Evolutionary conservation across 176 grass and related monocot genomes (phyloP), one percentile per base, ranked within the genome.

Genomic region (Pontederia paniculata): DNA sequence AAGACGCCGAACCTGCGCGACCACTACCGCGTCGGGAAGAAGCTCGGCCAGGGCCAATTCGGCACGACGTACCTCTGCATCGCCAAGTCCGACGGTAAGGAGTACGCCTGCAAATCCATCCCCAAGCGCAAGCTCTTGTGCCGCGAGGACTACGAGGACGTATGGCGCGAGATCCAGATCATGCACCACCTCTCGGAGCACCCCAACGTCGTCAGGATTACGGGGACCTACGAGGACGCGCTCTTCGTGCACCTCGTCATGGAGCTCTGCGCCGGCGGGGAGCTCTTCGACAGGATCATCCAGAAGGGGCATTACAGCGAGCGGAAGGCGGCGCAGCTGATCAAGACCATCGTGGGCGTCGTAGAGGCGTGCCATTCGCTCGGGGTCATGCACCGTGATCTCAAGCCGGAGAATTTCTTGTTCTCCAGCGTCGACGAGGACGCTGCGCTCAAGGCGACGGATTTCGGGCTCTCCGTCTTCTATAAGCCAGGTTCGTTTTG

Each of bases 121-220:
- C 89, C 89, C 72, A 95, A 95, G 71, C 78, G 89, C 65, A 95
- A 95, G 84, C 84, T 95, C 54, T 53, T 84, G 21, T 95, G 89
- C 79, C 78, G 89, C 18, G 89, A 95, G 61, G 89, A 95, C 73
- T 88, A 88, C 60, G 84, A 88, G 71, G 84, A 88, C 47, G 89
- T 84, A 2, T 85, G 81, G 81, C 80, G 89, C 69, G 89, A 95
- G 89, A 88, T 95, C 89, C 89, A 95, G 82, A 88, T 95, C 84
- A 95, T 88, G 89, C 89, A 94, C 77, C 89, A 94, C 74, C 89
- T 94, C 67, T 94, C 89, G 22, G 84, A 78, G 63, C 89, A 94
- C 68, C 63, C 68, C 2, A 88, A 94, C 70, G 89, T 94, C 46
- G 89, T 94, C 37, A 84, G 89, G 57, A 88, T 94, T 74, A 78